Conservation (phyloP, 768 basidiomycete species). For the Mycena amicta region DNA sequence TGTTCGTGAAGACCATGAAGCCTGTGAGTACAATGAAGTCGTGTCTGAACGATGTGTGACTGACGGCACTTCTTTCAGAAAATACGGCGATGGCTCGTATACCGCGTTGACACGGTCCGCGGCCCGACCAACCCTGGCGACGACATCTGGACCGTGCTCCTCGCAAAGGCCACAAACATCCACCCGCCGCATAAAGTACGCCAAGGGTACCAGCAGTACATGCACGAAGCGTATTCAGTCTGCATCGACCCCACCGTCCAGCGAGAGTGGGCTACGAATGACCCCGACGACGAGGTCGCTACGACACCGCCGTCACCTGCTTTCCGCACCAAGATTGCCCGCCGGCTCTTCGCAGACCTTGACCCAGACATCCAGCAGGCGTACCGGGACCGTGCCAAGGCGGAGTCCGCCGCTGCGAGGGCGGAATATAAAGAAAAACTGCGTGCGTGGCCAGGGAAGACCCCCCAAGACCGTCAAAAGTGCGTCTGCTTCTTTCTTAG, state of each 20-base stretch:
- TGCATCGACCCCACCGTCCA: background rate
- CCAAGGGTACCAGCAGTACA: slow-evolving; percentile 10
- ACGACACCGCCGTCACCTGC: background rate
- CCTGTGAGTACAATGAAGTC: background rate
- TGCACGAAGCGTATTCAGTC: background rate
- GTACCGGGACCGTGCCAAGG: background rate
- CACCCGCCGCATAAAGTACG: background rate
- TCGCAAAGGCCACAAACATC: background rate
- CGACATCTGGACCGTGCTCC: background rate
- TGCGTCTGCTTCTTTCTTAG: background rate
- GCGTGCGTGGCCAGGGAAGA: slow-evolving; percentile 2
- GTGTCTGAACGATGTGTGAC: background rate
- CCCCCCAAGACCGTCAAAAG: background rate
- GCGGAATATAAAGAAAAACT: background rate
- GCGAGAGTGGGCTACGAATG: background rate
- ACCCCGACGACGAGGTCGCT: background rate
- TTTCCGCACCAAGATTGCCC: background rate
- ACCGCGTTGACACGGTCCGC: background rate
- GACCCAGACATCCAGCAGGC: background rate
- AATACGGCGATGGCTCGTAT: slow-evolving; percentile 6
- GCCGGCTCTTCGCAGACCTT: background rate
- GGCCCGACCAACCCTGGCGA: background rate
- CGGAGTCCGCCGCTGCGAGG: background rate
- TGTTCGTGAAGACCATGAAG: background rate
- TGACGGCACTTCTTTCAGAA: background rate